Percentiles rank a stretch among this genome's conserved stretches.
These are phyloP conservation scores for Haplographium delicatum DNA, from an alignment of 495 filamentous ascomycete genomes.

Conservation along the genomic window DNA sequence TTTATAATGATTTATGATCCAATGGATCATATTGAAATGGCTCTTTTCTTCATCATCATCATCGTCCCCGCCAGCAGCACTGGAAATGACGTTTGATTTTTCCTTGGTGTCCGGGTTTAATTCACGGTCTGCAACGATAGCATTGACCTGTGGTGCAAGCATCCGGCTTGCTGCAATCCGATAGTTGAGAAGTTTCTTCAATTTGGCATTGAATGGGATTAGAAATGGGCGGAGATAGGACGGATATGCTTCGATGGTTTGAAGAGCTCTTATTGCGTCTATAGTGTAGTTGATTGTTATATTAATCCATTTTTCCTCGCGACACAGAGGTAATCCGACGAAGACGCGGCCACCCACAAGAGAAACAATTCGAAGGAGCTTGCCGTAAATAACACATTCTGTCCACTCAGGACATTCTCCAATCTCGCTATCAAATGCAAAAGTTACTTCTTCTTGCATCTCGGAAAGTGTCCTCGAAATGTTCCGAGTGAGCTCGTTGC, in stretches of 20 bases:
- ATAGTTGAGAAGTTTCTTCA: too few species aligned
- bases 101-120: too few species aligned
- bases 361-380: constrained; percentile 45
- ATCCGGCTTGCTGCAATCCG: too few species aligned
- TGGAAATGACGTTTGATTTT: too few species aligned
- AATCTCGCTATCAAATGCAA: constrained; percentile 19
- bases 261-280: constrained; percentile 32
- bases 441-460: constrained; percentile 18
- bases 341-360: constrained; percentile 52
- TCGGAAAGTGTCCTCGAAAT: constrained; percentile 5
- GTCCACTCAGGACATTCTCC: constrained; percentile 30
- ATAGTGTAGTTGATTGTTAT: constrained; percentile 54
- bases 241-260: constrained; percentile 27
- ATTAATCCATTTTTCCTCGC: constrained; percentile 50
- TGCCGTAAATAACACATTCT: constrained; percentile 31
- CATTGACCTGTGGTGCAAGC: too few species aligned
- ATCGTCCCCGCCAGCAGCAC: too few species aligned
- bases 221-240: constrained; percentile 30
- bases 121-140: too few species aligned
- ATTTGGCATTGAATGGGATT: constrained; percentile 22
- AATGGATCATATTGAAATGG: too few species aligned
- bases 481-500: constrained; percentile 4
- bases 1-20: too few species aligned
- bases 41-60: too few species aligned
- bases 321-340: constrained; percentile 47